Evolutionary conservation across 768 basidiomycete species (phyloP), one percentile per base, ranked within the genome.

Genomic region (Leccinum subgranulosum): DNA sequence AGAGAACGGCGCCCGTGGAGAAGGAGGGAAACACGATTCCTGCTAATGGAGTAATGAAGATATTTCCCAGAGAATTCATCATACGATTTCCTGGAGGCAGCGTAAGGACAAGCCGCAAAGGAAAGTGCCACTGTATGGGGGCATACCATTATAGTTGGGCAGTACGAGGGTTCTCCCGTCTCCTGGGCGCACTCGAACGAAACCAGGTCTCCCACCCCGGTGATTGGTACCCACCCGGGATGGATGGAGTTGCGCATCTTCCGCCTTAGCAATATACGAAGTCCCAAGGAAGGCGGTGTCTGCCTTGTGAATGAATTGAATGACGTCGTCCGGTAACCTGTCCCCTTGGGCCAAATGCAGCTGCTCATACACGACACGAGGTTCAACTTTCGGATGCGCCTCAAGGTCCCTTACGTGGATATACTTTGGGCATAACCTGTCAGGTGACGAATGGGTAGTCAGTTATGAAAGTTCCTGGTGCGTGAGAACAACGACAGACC

Each of bases 221-320:
- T 84, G 82, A 59, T 87, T 87, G 72, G 82, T 82, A 15, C 84
- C 83, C 9, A 84, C 63, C 60, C 86, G 85, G 2, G 85, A 84
- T 1, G 84, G 85, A 55, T 75, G 80, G 5, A 53, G 63, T 3
- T 63, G 47, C 3, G 69, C 73, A 15, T 84, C 80, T 6, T 73
- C 66, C 25, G 69, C 48, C 5, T 59, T 49, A 0, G 83, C 77
- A 2, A 72, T 58, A 57, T 84, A 86, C 0, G 77, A 75, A 5
- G 84, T 81, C 2, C 82, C 83, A 49, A 87, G 57, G 65, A 80
- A 87, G 4, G 81, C 76, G 0, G 81, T 83, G 63, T 88, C 85
- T 0, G 80, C 72, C 0, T 64, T 70, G 10, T 71, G 70, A 14
- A 87, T 80, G 55, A 84, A 77, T 14, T 68, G 52, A 15, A 86